phyloP scores from a whole-genome alignment of 2,329 filamentous ascomycete genomes.

The Ophiostoma pallidulum region DNA sequence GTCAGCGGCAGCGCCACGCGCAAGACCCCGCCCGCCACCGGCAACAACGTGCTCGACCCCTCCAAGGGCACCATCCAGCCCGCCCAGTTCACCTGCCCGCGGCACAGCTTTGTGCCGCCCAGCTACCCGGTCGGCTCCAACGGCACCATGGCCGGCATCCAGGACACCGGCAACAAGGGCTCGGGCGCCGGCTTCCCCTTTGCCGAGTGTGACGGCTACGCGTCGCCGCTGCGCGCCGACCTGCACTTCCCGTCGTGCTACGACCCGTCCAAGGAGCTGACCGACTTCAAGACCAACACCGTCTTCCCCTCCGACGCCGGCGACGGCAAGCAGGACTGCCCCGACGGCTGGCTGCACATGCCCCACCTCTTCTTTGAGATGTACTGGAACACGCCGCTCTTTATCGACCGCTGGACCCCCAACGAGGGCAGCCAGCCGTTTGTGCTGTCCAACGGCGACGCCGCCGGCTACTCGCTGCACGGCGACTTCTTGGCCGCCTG shows the following conservation, averaged over 20 bases:
- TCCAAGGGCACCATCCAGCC: constrained; percentile 42
- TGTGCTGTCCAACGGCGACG: constrained; percentile 59
- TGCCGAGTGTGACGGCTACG: constrained; percentile 54
- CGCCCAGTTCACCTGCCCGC: constrained; percentile 53
- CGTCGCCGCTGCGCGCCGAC: constrained; percentile 54
- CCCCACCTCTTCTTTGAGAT: constrained; percentile 51
- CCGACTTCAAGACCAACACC: constrained; percentile 56
- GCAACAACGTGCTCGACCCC: constrained; percentile 41
- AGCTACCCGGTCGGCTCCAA: constrained; percentile 47
- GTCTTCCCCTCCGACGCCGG: constrained; percentile 44
- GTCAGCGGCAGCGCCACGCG: constrained; percentile 53
- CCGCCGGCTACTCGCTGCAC: constrained; percentile 60
- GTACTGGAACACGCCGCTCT: constrained; percentile 50
- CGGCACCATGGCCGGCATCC: constrained; percentile 45
- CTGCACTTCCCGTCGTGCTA: constrained; percentile 68
- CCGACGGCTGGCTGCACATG: constrained; percentile 42
- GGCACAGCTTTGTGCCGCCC: constrained; percentile 36
- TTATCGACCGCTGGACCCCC: constrained; percentile 43
- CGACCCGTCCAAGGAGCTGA: constrained; percentile 51
- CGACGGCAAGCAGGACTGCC: constrained; percentile 43
- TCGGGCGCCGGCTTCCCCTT: constrained; percentile 59
- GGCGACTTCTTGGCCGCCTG: constrained; percentile 67
- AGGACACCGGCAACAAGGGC: constrained; percentile 43
- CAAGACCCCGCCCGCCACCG: constrained; percentile 46
- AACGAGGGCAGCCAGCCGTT: constrained; percentile 51